Evolutionary conservation across 1,139 yeast species (phyloP).

Genomic region (Pichia sp.): DNA sequence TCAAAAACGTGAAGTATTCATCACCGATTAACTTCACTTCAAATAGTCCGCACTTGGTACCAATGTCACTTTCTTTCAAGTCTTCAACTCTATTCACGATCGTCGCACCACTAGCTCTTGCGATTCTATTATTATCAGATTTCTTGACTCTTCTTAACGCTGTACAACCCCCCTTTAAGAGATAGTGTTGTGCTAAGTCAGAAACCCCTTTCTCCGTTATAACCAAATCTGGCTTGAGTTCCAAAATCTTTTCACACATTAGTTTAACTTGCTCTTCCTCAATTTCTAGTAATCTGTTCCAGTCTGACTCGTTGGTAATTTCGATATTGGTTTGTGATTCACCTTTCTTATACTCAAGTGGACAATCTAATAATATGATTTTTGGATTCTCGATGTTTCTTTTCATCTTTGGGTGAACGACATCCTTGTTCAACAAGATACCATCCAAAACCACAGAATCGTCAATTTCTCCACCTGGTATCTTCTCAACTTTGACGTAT

Average conservation of each 20-base stretch:
- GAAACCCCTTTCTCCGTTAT: slow-evolving; percentile 98
- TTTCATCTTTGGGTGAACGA: slow-evolving; percentile 96
- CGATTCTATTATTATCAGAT: slow-evolving; percentile 93
- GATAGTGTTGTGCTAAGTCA: slow-evolving; percentile 94
- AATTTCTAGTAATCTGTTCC: slow-evolving; percentile 92
- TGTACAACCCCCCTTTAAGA: slow-evolving; percentile 88
- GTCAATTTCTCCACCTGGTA: slow-evolving; percentile 95
- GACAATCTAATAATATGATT: slow-evolving; percentile 86
- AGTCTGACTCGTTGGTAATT: slow-evolving; percentile 92
- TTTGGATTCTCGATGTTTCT: slow-evolving; percentile 85
- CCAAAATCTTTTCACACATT: slow-evolving; percentile 80
- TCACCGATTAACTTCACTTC: slow-evolving; percentile 95
- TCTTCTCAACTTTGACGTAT: slow-evolving; percentile 88
- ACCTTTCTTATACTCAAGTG: slow-evolving; percentile 97
- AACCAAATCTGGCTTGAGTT: slow-evolving; percentile 88
- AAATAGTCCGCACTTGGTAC: slow-evolving; percentile 84
- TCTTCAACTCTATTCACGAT: slow-evolving; percentile 95
- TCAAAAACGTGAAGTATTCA: slow-evolving; percentile 87
- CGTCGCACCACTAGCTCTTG: slow-evolving; percentile 97
- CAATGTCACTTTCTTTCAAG: slow-evolving; percentile 83
- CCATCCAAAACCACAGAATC: slow-evolving; percentile 89
- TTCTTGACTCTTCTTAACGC: slow-evolving; percentile 94
- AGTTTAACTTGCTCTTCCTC: slow-evolving; percentile 95
- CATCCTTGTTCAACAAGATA: slow-evolving; percentile 89
- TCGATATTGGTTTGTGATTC: slow-evolving; percentile 98